These are phyloP conservation scores for Citrus hindsii DNA, from an alignment of 345 rosid species.

Conservation along the genomic window DNA sequence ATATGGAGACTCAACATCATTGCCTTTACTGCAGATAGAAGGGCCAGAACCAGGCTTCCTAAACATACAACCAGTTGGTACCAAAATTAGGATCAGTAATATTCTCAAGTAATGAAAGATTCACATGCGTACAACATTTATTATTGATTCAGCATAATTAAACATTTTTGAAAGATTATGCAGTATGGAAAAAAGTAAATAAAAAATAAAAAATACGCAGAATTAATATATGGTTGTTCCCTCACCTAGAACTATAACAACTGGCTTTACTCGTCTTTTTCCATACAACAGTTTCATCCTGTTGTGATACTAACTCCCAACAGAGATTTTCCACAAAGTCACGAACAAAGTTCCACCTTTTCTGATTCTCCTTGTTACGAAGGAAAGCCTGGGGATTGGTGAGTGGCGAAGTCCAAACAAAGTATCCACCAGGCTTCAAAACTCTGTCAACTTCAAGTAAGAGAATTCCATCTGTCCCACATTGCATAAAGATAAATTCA, in stretches of 20 bases:
- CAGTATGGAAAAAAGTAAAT: neutral
- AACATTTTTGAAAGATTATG: neutral
- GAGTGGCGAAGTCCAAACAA: constrained; percentile 98
- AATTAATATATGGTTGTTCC: neutral
- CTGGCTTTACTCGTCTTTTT: constrained; percentile 72
- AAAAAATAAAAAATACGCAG: no score
- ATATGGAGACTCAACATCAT: constrained; percentile 87
- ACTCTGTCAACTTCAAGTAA: constrained; percentile 89
- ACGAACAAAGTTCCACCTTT: constrained; percentile 70
- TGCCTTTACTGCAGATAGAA: constrained; percentile 67
- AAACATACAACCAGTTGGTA: constrained; percentile 17
- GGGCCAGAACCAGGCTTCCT: constrained; percentile 85
- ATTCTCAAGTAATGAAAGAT: constrained; percentile 11
- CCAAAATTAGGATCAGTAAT: constrained; percentile 19
- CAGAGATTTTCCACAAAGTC: constrained; percentile 78
- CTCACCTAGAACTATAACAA: constrained; percentile 80
- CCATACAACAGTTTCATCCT: constrained; percentile 97
- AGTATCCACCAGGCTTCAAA: constrained; percentile 93
- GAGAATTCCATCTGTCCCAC: constrained; percentile 66
- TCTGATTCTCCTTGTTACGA: constrained; percentile 59
- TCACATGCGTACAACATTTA: neutral
- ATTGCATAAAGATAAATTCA: neutral
- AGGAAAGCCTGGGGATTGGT: constrained; percentile 51
- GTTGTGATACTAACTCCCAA: constrained; percentile 86
- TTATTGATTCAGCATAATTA: constrained; percentile 1